Conservation (phyloP, 768 basidiomycete genomes). For the Rhodotorula diobovata region DNA sequence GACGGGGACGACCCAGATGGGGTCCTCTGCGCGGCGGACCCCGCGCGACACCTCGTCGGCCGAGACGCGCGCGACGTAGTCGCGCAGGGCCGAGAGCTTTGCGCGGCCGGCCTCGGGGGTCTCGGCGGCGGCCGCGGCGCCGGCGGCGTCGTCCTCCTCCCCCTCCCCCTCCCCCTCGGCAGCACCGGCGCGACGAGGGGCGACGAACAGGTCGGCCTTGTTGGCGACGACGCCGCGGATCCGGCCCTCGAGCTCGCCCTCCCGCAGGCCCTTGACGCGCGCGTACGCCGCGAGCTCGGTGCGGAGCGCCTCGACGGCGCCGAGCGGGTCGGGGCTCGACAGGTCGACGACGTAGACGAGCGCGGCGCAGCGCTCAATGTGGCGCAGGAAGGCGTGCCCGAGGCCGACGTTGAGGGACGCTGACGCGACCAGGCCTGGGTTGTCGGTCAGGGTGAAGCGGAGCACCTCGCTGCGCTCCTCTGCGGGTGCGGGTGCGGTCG, state of each 20-base stretch:
- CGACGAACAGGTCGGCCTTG: constrained; percentile 82
- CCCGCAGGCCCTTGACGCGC: constrained; percentile 51
- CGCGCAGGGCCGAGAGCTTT: constrained; percentile 7
- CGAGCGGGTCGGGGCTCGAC: constrained; percentile 66
- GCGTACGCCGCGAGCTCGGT: constrained; percentile 71
- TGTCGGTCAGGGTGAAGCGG: constrained; percentile 94
- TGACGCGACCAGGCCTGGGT: constrained; percentile 80
- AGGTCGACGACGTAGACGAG: constrained; percentile 91
- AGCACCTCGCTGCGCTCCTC: constrained; percentile 56
- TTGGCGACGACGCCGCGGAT: constrained; percentile 83
- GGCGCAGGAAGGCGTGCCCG: constrained; percentile 86
- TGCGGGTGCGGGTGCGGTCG: not conserved
- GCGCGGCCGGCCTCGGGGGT: not conserved
- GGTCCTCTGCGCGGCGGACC: constrained; percentile 50
- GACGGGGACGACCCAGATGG: constrained; percentile 60
- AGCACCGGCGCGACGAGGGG: constrained; percentile 41
- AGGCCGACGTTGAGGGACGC: constrained; percentile 87
- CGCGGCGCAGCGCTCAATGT: constrained; percentile 84
- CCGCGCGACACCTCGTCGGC: constrained; percentile 47
- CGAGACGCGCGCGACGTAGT: not conserved
- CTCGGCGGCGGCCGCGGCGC: constrained; percentile 55
- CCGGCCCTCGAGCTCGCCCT: constrained; percentile 69
- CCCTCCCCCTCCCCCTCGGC: constrained; percentile 48
- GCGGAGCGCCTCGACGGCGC: constrained; percentile 65
- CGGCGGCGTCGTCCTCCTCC: constrained; percentile 50